Evolutionary conservation across 2,329 filamentous ascomycete genomes (phyloP).

Genomic region (Sclerotinia nivalis): DNA sequence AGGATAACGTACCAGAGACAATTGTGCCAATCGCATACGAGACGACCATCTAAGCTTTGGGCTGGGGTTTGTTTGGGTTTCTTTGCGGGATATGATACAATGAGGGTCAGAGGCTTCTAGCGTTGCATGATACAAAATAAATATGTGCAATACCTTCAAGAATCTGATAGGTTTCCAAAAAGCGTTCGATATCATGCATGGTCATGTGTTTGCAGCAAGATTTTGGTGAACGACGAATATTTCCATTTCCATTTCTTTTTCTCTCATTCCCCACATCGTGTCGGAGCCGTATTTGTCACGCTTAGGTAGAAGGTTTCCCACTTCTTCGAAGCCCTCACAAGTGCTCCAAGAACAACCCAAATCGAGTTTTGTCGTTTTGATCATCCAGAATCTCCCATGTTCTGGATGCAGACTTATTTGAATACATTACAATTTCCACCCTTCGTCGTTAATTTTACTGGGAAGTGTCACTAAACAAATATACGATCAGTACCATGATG

Average conservation of each 20-base stretch:
- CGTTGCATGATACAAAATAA: constrained; percentile 40
- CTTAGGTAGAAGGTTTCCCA: constrained; percentile 35
- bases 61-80: constrained; percentile 40
- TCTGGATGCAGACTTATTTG: constrained; percentile 16
- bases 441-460: too few relatives aligned
- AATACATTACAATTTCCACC: background rate
- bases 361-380: constrained; percentile 13
- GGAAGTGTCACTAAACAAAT: background rate
- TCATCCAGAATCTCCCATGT: constrained; percentile 12
- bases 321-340: constrained; percentile 38
- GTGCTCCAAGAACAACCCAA: constrained; percentile 35
- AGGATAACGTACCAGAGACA: constrained; percentile 86
- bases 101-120: constrained; percentile 35
- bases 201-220: constrained; percentile 14
- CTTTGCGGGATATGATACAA: constrained; percentile 39
- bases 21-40: constrained; percentile 93
- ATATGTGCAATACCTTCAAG: constrained; percentile 39
- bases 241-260: background rate
- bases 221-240: background rate
- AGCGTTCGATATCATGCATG: background rate
- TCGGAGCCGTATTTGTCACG: constrained; percentile 38
- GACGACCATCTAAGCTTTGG: constrained; percentile 79
- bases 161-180: constrained; percentile 32
- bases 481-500: background rate
- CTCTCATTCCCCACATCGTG: background rate